phyloP scores from a whole-genome alignment of 306 rosid species.

The Pueraria montana region DNA sequence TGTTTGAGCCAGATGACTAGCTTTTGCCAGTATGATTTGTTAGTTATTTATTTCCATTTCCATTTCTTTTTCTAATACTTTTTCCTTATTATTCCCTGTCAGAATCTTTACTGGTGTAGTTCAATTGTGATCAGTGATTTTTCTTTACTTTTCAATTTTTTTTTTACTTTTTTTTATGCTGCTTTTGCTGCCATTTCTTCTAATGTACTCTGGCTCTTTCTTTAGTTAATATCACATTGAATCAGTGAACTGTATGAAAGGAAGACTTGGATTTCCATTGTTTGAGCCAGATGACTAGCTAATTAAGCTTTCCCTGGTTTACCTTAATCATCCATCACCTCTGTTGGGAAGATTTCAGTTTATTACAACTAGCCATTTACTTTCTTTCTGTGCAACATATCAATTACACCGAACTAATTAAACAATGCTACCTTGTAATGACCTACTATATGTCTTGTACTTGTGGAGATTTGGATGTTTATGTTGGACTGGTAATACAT shows the following conservation, averaged over 20 bases:
- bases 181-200: too few relatives aligned
- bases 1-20: too few relatives aligned
- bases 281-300: not conserved
- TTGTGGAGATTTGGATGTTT: not conserved
- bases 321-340: slow-evolving; percentile 25
- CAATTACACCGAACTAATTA: slow-evolving; percentile 11
- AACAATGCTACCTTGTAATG: not conserved
- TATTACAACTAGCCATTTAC: slow-evolving; percentile 26
- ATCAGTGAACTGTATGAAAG: slow-evolving; percentile 11
- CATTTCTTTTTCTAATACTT: too few relatives aligned
- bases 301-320: not conserved
- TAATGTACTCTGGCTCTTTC: too few relatives aligned
- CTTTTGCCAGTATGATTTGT: too few relatives aligned
- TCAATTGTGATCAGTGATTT: too few relatives aligned
- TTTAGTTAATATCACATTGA: not conserved
- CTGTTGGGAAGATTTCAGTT: slow-evolving; percentile 30
- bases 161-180: too few relatives aligned
- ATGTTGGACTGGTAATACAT: slow-evolving; percentile 34
- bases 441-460: slow-evolving; percentile 27
- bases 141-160: too few relatives aligned
- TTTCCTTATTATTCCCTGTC: too few relatives aligned
- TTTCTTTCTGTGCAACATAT: not conserved
- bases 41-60: too few relatives aligned
- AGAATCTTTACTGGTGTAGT: too few relatives aligned
- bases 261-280: slow-evolving; percentile 25